Base-by-base conservation (phyloP, 1,284 basidiomycete genomes). In the Meira miltonrushii region DNA sequence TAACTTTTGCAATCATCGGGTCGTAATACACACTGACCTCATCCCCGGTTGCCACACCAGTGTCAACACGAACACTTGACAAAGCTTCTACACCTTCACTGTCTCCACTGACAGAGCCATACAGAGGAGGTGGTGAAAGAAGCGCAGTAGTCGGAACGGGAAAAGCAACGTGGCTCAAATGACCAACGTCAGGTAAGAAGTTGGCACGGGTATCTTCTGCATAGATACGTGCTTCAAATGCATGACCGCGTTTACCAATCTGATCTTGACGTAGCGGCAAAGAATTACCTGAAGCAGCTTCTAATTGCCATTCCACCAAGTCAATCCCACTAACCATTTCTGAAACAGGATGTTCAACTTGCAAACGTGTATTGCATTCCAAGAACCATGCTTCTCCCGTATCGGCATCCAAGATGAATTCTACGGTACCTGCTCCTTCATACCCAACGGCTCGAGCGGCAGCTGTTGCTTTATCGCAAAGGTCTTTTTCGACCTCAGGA, bases 211-310 rank as follows among this genome's bases (percentile, higher is more conserved):
- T 66, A 69, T 92, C 90, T 79, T 96, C 92, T 6, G 92, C 93
- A 77, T 96, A 96, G 68, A 96, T 93, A n/a, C 92, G 86, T 12
- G 91, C 92, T 80, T 95, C 92, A 69, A 95, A 95, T 0, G 92
- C 89, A 70, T 95, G 92, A 1, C 93, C 92, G 3, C 89, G 84
- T 57, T 90, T 86, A 17, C 87, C 88, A 56, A 96, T 87, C 39
- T 87, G 81, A 0, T 84, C 82, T 79, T 95, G 92, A 0, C 79
- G 72, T 39, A 92, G 81, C 7, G 91, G 89, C 19, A 96, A 83
- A 0, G 86, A 82, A 77, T 94, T 94, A 0, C 92, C 92, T 2
- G 88, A 87, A 11, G 93, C 91, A 25, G 93, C 87, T 54, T 69
- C 61, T 19, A 96, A 82, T 78, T 96, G 92, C 92, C 92, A 94